phyloP scores from a whole-genome alignment of 1,139 yeast genomes.

The Saccharomyces hybrid region DNA sequence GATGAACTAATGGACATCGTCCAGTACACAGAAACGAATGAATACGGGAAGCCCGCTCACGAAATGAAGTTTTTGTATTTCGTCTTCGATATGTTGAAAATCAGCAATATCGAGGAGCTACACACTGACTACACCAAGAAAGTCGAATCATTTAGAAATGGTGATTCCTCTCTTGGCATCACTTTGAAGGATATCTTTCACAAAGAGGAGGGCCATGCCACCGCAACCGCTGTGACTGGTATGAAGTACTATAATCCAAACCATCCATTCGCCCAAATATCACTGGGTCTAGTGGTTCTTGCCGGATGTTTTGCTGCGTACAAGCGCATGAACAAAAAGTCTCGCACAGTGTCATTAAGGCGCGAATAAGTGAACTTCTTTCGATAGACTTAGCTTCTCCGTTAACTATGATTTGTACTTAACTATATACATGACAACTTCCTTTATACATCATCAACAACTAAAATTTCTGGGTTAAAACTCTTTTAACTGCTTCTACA shows the following conservation, averaged over 20 bases:
- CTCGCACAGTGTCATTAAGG: background rate
- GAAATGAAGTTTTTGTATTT: conserved; percentile 38
- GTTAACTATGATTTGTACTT: conserved; percentile 33
- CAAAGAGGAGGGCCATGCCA: background rate
- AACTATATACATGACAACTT: conserved; percentile 10
- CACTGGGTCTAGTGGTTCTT: background rate
- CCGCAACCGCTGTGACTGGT: background rate
- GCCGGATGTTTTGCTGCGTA: background rate
- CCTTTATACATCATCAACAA: conserved; percentile 23
- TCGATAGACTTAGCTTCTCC: background rate
- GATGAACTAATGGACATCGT: conserved; percentile 45
- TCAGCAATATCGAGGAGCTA: conserved; percentile 11
- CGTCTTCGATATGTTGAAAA: conserved; percentile 13
- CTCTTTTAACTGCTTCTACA: conserved; percentile 37
- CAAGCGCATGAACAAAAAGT: background rate
- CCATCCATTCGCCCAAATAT: background rate
- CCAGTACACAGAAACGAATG: conserved; percentile 43
- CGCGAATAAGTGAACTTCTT: background rate
- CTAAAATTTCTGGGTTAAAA: conserved; percentile 21
- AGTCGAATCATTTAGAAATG: conserved; percentile 17
- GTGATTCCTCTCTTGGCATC: conserved; percentile 18
- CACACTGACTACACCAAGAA: conserved; percentile 17
- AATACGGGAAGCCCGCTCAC: conserved; percentile 34
- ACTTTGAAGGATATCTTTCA: conserved; percentile 13
- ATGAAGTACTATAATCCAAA: background rate